Percentiles rank a stretch among this genome's conserved stretches.
phyloP scores from a whole-genome alignment of 129 eudicot species.

The Artemisia argyi region DNA sequence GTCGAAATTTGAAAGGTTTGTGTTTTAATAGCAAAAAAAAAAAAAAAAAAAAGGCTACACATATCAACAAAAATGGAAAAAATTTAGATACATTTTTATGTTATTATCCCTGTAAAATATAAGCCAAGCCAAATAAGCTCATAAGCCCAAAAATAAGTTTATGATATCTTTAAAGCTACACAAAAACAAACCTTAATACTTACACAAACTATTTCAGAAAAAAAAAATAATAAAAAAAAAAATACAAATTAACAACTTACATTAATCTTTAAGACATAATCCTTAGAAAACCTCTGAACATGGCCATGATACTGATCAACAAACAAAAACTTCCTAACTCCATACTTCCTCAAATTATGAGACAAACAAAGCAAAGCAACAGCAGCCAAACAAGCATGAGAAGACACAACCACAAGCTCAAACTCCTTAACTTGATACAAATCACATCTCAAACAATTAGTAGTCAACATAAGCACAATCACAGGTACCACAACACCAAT shows the following conservation, averaged over 20 bases:
- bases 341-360: conserved; percentile 67
- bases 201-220: too few relatives aligned
- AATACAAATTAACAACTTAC: conserved; percentile 34
- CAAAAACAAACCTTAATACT: too few relatives aligned
- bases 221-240: background rate
- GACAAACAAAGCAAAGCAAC: conserved; percentile 70
- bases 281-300: conserved; percentile 48
- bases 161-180: too few relatives aligned
- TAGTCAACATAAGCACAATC: conserved; percentile 38
- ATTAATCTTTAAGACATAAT: conserved; percentile 54
- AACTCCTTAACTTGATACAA: conserved; percentile 55
- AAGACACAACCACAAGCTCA: conserved; percentile 61
- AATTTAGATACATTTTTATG: too few relatives aligned
- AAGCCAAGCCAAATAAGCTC: too few relatives aligned
- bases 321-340: conserved; percentile 68
- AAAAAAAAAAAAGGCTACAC: too few relatives aligned
- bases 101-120: too few relatives aligned
- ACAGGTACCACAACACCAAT: conserved; percentile 58
- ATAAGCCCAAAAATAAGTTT: too few relatives aligned
- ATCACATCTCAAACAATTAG: conserved; percentile 55
- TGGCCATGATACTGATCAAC: conserved; percentile 71
- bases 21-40: too few relatives aligned
- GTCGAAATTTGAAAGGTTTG: too few relatives aligned
- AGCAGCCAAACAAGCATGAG: conserved; percentile 67
- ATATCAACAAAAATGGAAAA: too few relatives aligned